Conservation (phyloP, 228 moss, liverwort and hornwort genomes). For the Sphagnum fallax region DNA sequence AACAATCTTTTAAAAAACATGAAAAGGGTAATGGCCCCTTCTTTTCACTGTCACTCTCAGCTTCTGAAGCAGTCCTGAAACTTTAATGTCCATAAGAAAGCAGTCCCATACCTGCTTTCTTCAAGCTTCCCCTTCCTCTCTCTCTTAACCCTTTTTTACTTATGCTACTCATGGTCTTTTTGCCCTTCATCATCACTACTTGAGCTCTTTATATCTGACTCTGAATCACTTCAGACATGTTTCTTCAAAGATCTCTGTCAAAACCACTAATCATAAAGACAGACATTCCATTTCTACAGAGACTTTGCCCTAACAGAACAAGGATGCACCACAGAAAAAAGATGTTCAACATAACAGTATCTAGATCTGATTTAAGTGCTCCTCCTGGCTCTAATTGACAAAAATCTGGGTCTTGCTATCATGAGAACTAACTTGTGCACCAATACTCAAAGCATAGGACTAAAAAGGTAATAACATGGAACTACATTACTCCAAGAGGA, state of each 20-base stretch:
- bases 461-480: no score
- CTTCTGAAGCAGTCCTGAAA: slow-evolving; percentile 65
- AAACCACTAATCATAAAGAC: not conserved
- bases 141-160: slow-evolving; percentile 72
- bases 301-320: no score
- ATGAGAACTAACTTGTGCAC: no score
- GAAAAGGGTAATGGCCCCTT: slow-evolving; percentile 79
- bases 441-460: no score
- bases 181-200: slow-evolving; percentile 77
- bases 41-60: slow-evolving; percentile 61
- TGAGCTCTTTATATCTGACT: slow-evolving; percentile 72
- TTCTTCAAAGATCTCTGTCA: slow-evolving; percentile 84
- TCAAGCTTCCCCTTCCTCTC: slow-evolving; percentile 80
- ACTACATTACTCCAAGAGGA: no score
- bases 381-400: not conserved
- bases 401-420: not conserved
- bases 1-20: slow-evolving; percentile 69
- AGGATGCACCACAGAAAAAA: no score
- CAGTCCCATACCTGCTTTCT: slow-evolving; percentile 41
- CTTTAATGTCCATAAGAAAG: slow-evolving; percentile 24
- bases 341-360: no score
- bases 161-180: slow-evolving; percentile 72
- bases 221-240: slow-evolving; percentile 67
- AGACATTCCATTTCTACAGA: no score
- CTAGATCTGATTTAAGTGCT: not conserved